Conservation (phyloP, 2,329 filamentous ascomycete genomes). For the Aureobasidium melanogenum region DNA sequence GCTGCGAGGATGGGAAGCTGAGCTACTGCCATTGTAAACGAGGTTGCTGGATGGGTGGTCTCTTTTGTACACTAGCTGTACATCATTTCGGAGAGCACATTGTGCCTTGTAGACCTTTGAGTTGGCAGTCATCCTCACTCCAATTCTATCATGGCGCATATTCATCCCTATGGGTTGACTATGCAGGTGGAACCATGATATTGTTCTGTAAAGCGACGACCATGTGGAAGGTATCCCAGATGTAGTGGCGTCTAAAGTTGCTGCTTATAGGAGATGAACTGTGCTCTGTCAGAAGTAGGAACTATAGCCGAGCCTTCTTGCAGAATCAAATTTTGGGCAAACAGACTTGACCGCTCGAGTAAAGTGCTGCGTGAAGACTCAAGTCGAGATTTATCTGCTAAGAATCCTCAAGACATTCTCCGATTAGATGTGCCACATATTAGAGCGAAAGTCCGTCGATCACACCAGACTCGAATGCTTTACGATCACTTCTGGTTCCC, state of each 20-base stretch:
- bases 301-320: neutral
- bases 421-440: neutral
- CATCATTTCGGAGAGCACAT: too few relatives aligned
- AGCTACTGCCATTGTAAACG: neutral
- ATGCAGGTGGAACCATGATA: too few relatives aligned
- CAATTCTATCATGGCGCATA: too few relatives aligned
- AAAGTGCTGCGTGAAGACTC: neutral
- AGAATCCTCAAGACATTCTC: too few relatives aligned
- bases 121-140: too few relatives aligned
- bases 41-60: too few relatives aligned
- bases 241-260: neutral
- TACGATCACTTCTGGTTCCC: neutral
- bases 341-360: neutral
- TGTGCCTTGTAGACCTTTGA: too few relatives aligned
- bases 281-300: neutral
- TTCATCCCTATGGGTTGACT: too few relatives aligned
- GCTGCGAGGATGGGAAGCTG: slow-evolving; percentile 24
- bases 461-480: neutral
- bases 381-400: neutral
- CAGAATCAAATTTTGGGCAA: neutral
- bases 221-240: too few relatives aligned
- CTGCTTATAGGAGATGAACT: neutral
- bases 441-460: neutral
- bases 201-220: too few relatives aligned
- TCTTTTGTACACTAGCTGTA: too few relatives aligned